Base-by-base conservation (phyloP, 495 filamentous ascomycete species). In the Rhizodiscina lignyota region DNA sequence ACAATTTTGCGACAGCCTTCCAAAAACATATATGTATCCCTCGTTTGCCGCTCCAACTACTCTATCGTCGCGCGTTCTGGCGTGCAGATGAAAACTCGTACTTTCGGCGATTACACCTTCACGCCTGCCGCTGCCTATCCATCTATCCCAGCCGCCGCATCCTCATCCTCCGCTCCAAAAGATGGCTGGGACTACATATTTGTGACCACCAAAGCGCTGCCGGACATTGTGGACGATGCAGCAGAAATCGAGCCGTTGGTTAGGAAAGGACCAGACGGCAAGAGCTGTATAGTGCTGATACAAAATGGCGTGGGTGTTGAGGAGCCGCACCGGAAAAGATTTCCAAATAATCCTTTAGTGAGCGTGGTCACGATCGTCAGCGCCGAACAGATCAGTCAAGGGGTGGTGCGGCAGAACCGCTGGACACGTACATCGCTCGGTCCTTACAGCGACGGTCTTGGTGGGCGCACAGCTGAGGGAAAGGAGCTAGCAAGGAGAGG, bases 291-390 rank as follows among this genome's bases (percentile, higher is more conserved):
- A 39, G 70, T 81, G 15, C 55, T 81, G 21, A 72, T 79, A 34
- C 75, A 81, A 40, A 81, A 81, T 51, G 76, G 76, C 18, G 64
- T 81, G 6, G 76, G 75, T 18, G 73, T 79, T 18, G 76, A 81
- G 39, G 65, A 65, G 8, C 62, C 72, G 0, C 76, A 77, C 51
- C 61, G 69, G 21, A 51, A 50, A 30, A 54, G 62, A 5, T 79
- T 72, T 37, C 70, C 73, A 0, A 5, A 41, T 6, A 62, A 50
- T 6, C 62, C 67, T 0, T 71, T 79, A 34, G 48, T 79, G 18
- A 74, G 64, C 23, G 74, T 66, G 34, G 74, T 79, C 27, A 72
- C 68, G 8, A 58, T 71, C 43, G 52, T 71, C 29, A 63, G 59
- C 28, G 66, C 63, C 21, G 67, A 62, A 41, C 67, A 72, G 44